Evolutionary conservation across 2,329 filamentous ascomycete species (phyloP).

Genomic region (Eutypa lata): DNA sequence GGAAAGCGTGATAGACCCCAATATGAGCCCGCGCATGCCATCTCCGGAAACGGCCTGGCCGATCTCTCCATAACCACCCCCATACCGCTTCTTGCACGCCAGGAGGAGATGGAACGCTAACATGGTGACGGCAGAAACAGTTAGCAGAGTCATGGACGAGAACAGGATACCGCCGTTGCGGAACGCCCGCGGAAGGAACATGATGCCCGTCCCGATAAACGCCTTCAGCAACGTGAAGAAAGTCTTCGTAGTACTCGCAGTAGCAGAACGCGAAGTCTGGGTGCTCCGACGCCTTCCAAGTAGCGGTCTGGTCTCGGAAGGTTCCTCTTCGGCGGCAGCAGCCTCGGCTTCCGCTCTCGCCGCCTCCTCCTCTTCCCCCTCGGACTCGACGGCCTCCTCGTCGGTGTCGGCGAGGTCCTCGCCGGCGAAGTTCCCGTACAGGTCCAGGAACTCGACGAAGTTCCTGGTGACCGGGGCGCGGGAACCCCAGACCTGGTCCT

Average conservation of each 20-base stretch:
- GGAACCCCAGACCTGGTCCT: conserved; percentile 34
- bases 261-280: conserved; percentile 46
- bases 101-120: conserved; percentile 71
- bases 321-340: conserved; percentile 28
- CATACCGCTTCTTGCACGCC: conserved; percentile 60
- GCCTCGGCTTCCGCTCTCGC: too few species aligned
- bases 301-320: conserved; percentile 57
- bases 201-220: conserved; percentile 77
- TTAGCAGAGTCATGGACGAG: conserved; percentile 65
- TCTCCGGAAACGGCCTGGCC: conserved; percentile 64
- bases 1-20: conserved; percentile 68
- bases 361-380: conserved; percentile 45
- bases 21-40: conserved; percentile 61
- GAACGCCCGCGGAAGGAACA: conserved; percentile 76
- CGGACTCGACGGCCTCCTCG: conserved; percentile 56
- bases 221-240: conserved; percentile 79
- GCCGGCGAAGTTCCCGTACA: conserved; percentile 75
- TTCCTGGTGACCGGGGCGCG: conserved; percentile 60
- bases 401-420: conserved; percentile 62
- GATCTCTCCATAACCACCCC: conserved; percentile 72
- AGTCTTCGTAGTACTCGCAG: conserved; percentile 66
- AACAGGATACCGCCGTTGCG: conserved; percentile 75
- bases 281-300: conserved; percentile 54
- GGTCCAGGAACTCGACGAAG: conserved; percentile 72
- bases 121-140: conserved; percentile 64